A percentile compares a stretch with the other conserved stretches of the same genome.
These are phyloP conservation scores for Cladosporium velox DNA, from an alignment of 2,329 filamentous ascomycete genomes.

Conservation along the genomic window DNA sequence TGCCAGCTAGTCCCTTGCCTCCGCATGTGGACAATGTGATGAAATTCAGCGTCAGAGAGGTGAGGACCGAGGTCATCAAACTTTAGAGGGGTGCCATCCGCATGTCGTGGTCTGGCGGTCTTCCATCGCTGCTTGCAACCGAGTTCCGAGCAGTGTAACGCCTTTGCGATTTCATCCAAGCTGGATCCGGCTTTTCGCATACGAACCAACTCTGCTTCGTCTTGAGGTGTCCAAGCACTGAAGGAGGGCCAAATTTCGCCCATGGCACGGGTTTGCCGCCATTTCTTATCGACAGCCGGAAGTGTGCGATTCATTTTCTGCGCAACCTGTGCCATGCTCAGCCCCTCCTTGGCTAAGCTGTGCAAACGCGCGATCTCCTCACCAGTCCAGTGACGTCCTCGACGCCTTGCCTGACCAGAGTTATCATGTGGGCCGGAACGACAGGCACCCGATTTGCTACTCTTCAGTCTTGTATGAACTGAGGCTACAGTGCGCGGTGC, in stretches of 20 bases:
- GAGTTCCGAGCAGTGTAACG: not conserved
- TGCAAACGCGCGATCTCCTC: not conserved
- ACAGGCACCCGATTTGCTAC: no score
- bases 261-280: no score
- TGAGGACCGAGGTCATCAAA: no score
- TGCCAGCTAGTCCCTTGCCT: not conserved
- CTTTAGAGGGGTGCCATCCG: not conserved
- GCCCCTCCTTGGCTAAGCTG: not conserved
- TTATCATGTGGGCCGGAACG: no score
- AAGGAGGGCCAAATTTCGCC: not conserved
- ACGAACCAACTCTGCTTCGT: not conserved
- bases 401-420: no score
- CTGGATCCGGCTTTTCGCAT: not conserved
- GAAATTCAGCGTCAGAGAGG: not conserved
- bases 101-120: not conserved
- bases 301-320: not conserved
- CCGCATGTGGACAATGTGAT: not conserved
- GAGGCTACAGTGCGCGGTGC: no score
- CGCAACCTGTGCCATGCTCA: not conserved
- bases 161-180: not conserved
- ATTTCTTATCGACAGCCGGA: not conserved
- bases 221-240: not conserved
- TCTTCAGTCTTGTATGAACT: no score
- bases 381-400: not conserved
- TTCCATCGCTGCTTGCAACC: not conserved